Conservation (phyloP, 2,329 filamentous ascomycete genomes). For the Ophiostoma ips region DNA sequence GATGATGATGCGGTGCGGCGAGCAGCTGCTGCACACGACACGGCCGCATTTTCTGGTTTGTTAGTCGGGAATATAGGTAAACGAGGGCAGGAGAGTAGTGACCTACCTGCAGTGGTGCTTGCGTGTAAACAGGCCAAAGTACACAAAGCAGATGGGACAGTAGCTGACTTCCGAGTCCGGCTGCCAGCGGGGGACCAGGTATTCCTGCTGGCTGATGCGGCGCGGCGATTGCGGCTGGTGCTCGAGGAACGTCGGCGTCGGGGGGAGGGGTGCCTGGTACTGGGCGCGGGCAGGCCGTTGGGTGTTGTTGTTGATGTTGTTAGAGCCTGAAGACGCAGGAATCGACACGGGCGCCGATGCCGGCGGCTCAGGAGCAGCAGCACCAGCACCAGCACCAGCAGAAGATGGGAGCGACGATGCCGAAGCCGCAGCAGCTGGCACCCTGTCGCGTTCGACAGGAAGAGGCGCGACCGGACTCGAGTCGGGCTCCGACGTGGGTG, state of each 20-base stretch:
- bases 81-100: not conserved
- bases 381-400: too few relatives aligned
- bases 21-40: slow-evolving; percentile 81
- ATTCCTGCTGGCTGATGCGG: slow-evolving; percentile 19
- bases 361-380: too few relatives aligned
- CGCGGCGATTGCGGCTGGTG: not conserved
- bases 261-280: not conserved
- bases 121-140: slow-evolving; percentile 73
- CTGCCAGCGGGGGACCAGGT: slow-evolving; percentile 69
- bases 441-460: not conserved
- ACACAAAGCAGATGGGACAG: slow-evolving; percentile 70
- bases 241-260: not conserved
- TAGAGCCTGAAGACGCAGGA: too few relatives aligned
- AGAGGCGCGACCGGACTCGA: not conserved
- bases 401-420: not conserved
- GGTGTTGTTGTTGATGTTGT: too few relatives aligned
- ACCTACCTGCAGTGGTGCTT: slow-evolving; percentile 82
- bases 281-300: not conserved
- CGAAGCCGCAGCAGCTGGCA: not conserved
- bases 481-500: not conserved
- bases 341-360: too few relatives aligned
- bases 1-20: slow-evolving; percentile 88
- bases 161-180: slow-evolving; percentile 68
- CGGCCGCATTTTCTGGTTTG: slow-evolving; percentile 65
- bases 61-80: not conserved